A percentile compares a stretch with the other conserved stretches of the same genome.
These are phyloP conservation scores for Geranium brycei DNA, from an alignment of 345 rosid species.

Conservation along the genomic window DNA sequence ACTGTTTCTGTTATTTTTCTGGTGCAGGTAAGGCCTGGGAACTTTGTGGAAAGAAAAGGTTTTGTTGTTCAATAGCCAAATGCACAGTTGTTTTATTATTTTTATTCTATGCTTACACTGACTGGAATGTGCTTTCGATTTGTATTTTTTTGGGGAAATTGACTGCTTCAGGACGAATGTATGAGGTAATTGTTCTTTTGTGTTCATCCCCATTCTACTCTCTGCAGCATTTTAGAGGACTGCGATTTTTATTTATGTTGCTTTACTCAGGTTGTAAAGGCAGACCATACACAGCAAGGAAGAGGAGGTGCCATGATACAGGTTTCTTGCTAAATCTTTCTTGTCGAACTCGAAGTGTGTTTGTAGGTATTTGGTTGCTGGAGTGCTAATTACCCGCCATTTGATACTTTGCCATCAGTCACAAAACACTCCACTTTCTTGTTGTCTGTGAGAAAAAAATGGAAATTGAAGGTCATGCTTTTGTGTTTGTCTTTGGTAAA, in stretches of 20 bases:
- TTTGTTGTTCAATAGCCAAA: neutral
- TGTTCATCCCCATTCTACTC: neutral
- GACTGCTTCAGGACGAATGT: too few species aligned
- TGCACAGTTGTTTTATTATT: neutral
- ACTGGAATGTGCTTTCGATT: neutral
- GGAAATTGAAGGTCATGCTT: neutral
- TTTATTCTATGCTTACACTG: neutral
- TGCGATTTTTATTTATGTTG: conserved; percentile 1
- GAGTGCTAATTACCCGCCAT: neutral
- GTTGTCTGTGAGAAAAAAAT: neutral
- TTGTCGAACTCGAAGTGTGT: neutral
- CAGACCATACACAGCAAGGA: conserved; percentile 78
- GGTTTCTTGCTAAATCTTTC: conserved; percentile 19
- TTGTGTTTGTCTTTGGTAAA: too few species aligned
- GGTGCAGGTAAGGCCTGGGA: conserved; percentile 67
- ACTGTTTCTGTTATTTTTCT: neutral
- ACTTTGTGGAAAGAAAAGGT: conserved; percentile 85
- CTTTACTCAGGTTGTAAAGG: conserved; percentile 46
- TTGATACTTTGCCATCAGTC: neutral
- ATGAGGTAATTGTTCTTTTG: neutral
- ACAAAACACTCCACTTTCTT: too few species aligned
- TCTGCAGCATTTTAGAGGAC: neutral
- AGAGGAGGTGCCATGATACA: conserved; percentile 91
- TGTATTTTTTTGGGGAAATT: too few species aligned
- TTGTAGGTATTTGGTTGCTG: neutral